These are phyloP conservation scores for Anthoceros angustus DNA, from an alignment of 225 moss, liverwort and hornwort genomes.

Conservation along the genomic window DNA sequence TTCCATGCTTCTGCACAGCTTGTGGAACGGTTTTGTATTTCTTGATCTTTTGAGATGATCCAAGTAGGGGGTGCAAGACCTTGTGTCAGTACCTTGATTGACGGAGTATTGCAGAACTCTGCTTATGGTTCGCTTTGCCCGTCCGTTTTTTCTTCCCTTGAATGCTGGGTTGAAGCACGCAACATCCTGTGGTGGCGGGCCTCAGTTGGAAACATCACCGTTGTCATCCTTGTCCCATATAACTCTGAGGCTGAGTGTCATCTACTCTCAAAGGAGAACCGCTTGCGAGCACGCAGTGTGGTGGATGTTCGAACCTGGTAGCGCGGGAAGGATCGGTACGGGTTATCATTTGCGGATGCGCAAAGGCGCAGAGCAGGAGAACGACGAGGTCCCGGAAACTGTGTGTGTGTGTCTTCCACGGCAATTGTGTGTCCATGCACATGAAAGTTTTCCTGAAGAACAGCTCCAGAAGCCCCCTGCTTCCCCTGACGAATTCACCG, in stretches of 20 bases:
- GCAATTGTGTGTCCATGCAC: conserved; percentile 41
- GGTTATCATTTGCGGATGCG: conserved; percentile 42
- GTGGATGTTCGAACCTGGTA: background rate
- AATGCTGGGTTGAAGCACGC: no score
- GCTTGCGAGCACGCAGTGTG: background rate
- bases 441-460: conserved; percentile 31
- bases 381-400: conserved; percentile 43
- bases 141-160: no score
- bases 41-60: conserved; percentile 60
- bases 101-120: no score
- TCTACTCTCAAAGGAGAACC: conserved; percentile 23
- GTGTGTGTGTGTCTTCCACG: background rate
- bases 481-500: conserved; percentile 55
- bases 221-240: conserved; percentile 55
- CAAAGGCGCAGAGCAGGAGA: conserved; percentile 28
- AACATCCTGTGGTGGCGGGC: no score
- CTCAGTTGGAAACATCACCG: conserved; percentile 9
- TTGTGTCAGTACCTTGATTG: no score
- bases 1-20: conserved; percentile 88
- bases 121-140: no score
- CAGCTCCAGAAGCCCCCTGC: conserved; percentile 57
- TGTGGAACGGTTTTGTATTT: conserved; percentile 98
- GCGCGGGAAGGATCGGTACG: background rate
- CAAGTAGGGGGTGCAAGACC: background rate
- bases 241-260: conserved; percentile 31